These are phyloP conservation scores for Ramularia collo-cygni DNA, from an alignment of 2,329 filamentous ascomycete genomes.

Conservation along the genomic window DNA sequence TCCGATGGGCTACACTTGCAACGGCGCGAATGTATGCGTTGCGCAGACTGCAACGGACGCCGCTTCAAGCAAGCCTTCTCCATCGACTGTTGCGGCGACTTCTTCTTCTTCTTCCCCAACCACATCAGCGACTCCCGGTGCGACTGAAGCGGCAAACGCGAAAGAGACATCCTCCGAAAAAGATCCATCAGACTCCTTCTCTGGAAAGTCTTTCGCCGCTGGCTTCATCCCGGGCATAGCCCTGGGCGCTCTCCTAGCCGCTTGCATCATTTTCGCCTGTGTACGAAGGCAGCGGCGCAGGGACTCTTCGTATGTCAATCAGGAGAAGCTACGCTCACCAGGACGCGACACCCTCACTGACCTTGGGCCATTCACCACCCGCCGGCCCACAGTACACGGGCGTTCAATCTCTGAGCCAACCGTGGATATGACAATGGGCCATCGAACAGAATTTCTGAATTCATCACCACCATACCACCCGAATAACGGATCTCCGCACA, in stretches of 20 bases:
- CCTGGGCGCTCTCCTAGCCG: slow-evolving; percentile 23
- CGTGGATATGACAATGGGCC: slow-evolving; percentile 18
- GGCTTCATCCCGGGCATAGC: slow-evolving; percentile 31
- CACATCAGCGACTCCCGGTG: slow-evolving; percentile 39
- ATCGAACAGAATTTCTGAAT: slow-evolving; percentile 30
- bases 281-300: slow-evolving; percentile 11
- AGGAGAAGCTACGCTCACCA: slow-evolving; percentile 20
- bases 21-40: slow-evolving; percentile 51
- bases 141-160: slow-evolving; percentile 8
- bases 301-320: slow-evolving; percentile 7
- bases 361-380: slow-evolving; percentile 18
- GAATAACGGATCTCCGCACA: slow-evolving; percentile 4
- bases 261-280: slow-evolving; percentile 23
- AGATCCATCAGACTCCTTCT: slow-evolving; percentile 17
- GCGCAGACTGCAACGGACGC: slow-evolving; percentile 23
- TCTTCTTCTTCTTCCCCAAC: too few species aligned
- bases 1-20: slow-evolving; percentile 64
- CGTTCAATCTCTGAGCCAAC: slow-evolving; percentile 31
- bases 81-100: slow-evolving; percentile 1
- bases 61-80: slow-evolving; percentile 3
- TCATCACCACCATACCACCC: slow-evolving; percentile 22
- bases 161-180: slow-evolving; percentile 5
- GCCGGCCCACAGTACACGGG: slow-evolving; percentile 22
- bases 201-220: slow-evolving; percentile 28
- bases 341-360: slow-evolving; percentile 24